Evolutionary conservation across 1,284 basidiomycete genomes (phyloP).

Genomic region (Austroboletus novae-zelandiae): DNA sequence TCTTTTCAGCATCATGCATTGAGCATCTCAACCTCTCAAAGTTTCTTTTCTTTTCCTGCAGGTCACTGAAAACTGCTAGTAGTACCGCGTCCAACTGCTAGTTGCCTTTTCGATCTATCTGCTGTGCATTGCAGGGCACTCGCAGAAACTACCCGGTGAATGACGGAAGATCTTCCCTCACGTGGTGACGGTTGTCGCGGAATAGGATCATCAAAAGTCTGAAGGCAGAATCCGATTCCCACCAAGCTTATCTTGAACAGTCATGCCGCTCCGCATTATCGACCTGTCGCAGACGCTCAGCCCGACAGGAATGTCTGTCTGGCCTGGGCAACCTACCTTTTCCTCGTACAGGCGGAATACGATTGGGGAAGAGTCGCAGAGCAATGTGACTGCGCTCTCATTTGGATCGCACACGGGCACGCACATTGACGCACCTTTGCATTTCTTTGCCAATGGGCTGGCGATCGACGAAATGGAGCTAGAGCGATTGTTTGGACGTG

Average conservation of each 20-base stretch:
- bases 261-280: constrained; percentile 17
- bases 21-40: background rate
- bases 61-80: background rate
- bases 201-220: too few species aligned
- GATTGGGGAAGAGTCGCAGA: constrained; percentile 2
- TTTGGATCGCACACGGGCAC: constrained; percentile 47
- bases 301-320: constrained; percentile 18
- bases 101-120: background rate
- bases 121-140: background rate
- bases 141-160: too few species aligned
- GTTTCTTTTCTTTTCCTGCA: background rate
- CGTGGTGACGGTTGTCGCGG: background rate
- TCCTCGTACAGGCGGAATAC: constrained; percentile 7
- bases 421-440: constrained; percentile 70
- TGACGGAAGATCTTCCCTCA: background rate
- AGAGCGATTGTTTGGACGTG: constrained; percentile 46
- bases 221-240: background rate
- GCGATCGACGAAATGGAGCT: constrained; percentile 56
- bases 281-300: constrained; percentile 25
- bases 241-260: background rate
- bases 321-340: constrained; percentile 24
- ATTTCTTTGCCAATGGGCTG: constrained; percentile 52
- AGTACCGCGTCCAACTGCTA: background rate
- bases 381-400: constrained; percentile 19
- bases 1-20: background rate